Base-by-base conservation (phyloP, 1,284 basidiomycete genomes). In the Sporisorium sorghi region DNA sequence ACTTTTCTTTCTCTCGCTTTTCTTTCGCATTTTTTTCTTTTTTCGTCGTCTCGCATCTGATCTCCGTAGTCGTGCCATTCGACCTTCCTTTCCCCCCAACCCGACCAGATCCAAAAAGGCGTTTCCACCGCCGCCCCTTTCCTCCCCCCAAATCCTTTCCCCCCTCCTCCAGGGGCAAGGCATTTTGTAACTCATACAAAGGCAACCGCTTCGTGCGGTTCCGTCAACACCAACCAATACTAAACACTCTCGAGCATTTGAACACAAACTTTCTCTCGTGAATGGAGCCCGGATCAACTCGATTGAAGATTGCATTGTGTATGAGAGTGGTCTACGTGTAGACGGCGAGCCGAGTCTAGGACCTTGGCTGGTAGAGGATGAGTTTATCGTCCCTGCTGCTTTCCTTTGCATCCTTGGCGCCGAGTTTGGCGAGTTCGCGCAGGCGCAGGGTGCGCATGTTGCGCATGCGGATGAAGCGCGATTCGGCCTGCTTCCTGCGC, bases 371-470 rank as follows among this genome's bases (percentile, higher is more conserved):
- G 37, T 76, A 80, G 50, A 79, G 5, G 4, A 63, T 21, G n/a
- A 39, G 56, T 10, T 46, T 42, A 39, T 80, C 78, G 7, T 23
- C 50, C 2, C 12, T 30, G 2, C 3, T 24, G 24, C 9, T 10
- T 19, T 55, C 21, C 43, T 71, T 35, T 2, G 69, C 66, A 43
- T 77, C 69, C 26, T 77, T 68, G 5, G 65, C 69, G 6, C 80
- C 80, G 2, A 79, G 43, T 33, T 70, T 69, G 19, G 80, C 77
- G 12, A 82, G 50, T 42, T 78, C 74, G 12, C 81, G 51, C 32
- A 82, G 37, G 0, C 78, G 51, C 12, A 71, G 28, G 5, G 71
- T 78, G 1, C 69, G 58, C 0, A 46, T 39, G 44, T 78, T 76
- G 4, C 70, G 60, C 47, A 78, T 62, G 2, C 74, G 61, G 10